Evolutionary conservation across 768 basidiomycete species (phyloP).

Genomic region (Kwoniella mangroviensis): DNA sequence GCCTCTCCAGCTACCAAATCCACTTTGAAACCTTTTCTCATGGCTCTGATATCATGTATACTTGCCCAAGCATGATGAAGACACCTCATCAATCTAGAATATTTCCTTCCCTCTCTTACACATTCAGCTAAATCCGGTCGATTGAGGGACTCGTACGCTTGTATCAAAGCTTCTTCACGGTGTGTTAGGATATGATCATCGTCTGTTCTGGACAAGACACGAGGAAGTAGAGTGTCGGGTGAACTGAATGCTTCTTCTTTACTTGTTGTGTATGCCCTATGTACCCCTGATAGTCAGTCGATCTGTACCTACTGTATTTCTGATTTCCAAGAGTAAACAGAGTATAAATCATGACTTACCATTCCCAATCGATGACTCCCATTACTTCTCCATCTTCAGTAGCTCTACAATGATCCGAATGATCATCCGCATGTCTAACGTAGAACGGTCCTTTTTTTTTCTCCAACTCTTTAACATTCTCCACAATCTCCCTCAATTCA

Average conservation of each 20-base stretch:
- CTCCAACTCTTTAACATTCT: neutral
- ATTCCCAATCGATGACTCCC: slow-evolving; percentile 33
- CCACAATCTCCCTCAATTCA: slow-evolving; percentile 6
- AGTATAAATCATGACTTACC: slow-evolving; percentile 21
- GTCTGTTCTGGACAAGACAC: neutral
- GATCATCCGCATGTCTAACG: slow-evolving; percentile 26
- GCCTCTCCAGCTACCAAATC: neutral
- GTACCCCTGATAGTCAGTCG: no score
- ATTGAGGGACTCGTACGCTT: neutral
- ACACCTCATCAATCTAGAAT: neutral
- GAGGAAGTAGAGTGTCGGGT: neutral
- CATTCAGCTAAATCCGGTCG: slow-evolving; percentile 20
- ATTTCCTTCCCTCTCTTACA: slow-evolving; percentile 21
- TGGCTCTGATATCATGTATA: neutral
- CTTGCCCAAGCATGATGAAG: neutral
- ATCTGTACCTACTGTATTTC: no score
- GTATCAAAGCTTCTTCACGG: slow-evolving; percentile 1
- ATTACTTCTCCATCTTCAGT: slow-evolving; percentile 4
- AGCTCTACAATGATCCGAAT: slow-evolving; percentile 20
- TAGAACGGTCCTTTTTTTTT: slow-evolving; percentile 18
- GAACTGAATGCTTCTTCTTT: slow-evolving; percentile 27
- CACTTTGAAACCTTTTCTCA: neutral
- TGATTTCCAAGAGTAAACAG: no score
- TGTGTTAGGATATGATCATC: neutral
- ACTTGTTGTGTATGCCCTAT: slow-evolving; percentile 19